Evolutionary conservation across 371 early-diverging fungal genomes (phyloP).

Genomic region (Basidiobolus meristosporus): DNA sequence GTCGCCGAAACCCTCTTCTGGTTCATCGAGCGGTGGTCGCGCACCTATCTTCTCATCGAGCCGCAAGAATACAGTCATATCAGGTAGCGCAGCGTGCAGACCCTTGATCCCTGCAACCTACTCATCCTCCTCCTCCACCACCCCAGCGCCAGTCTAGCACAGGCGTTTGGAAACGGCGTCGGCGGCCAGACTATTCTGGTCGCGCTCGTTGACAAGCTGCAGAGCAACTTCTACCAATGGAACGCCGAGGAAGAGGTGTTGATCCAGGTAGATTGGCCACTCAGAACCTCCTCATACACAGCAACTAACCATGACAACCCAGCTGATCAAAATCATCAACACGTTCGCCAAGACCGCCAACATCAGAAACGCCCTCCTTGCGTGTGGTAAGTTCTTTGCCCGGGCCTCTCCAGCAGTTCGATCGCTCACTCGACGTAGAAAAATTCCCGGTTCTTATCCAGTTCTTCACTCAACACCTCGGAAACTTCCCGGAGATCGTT

Average conservation of each 20-base stretch:
- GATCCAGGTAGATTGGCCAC: slow-evolving; percentile 13
- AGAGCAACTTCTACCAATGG: slow-evolving; percentile 45
- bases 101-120: background rate
- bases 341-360: background rate
- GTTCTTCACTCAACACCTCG: slow-evolving; percentile 31
- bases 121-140: background rate
- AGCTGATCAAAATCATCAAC: background rate
- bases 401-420: background rate
- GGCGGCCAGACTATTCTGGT: slow-evolving; percentile 33
- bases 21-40: slow-evolving; percentile 57
- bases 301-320: background rate
- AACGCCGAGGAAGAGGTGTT: slow-evolving; percentile 50
- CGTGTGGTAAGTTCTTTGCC: background rate
- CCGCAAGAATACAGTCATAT: slow-evolving; percentile 33
- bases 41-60: slow-evolving; percentile 42
- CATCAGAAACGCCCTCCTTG: background rate
- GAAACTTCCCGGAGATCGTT: slow-evolving; percentile 33
- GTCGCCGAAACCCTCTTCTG: slow-evolving; percentile 49
- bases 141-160: slow-evolving; percentile 22
- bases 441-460: slow-evolving; percentile 31
- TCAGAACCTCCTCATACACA: background rate
- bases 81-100: slow-evolving; percentile 12
- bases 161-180: slow-evolving; percentile 36
- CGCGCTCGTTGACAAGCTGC: slow-evolving; percentile 33
- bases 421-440: slow-evolving; percentile 6